Conservation (phyloP, 2,329 filamentous ascomycete species). For the Xylariaceae sp. region DNA sequence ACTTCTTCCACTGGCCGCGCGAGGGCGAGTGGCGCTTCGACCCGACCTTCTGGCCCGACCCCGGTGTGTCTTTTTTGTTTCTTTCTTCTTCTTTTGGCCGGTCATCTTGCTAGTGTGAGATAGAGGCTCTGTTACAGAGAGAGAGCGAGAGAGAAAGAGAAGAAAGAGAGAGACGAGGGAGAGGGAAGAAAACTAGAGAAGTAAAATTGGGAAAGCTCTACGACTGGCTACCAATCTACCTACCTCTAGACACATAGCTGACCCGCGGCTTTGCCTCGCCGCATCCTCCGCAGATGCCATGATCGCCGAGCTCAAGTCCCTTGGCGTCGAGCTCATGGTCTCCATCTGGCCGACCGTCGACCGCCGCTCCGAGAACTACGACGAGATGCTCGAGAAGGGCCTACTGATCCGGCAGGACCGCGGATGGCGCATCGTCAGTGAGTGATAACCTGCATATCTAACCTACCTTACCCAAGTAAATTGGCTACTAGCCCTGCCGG, state of each 20-base stretch:
- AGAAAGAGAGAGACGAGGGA: neutral
- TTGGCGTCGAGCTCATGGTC: conserved; percentile 60
- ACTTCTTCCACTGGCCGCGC: conserved; percentile 61
- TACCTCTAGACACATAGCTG: no score
- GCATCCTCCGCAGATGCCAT: conserved; percentile 56
- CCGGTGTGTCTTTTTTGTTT: conserved; percentile 29
- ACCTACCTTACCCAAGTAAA: no score
- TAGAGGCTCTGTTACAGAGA: no score
- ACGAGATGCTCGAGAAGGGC: conserved; percentile 54
- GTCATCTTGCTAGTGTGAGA: no score
- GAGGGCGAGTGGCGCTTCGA: conserved; percentile 66
- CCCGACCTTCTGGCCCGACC: conserved; percentile 55
- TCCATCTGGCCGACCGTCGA: conserved; percentile 64
- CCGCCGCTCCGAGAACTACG: conserved; percentile 48
- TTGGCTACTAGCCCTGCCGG: no score
- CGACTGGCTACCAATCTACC: neutral
- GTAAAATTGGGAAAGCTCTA: no score
- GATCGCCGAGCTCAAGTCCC: conserved; percentile 50
- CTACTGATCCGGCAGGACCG: conserved; percentile 54
- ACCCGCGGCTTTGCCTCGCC: no score
- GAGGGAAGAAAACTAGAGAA: neutral
- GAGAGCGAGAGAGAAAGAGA: no score
- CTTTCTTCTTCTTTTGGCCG: no score
- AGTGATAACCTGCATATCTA: no score
- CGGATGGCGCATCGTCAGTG: conserved; percentile 47